Evolutionary conservation across 2,329 filamentous ascomycete species (phyloP).

Genomic region (Paecilomyces variotii): DNA sequence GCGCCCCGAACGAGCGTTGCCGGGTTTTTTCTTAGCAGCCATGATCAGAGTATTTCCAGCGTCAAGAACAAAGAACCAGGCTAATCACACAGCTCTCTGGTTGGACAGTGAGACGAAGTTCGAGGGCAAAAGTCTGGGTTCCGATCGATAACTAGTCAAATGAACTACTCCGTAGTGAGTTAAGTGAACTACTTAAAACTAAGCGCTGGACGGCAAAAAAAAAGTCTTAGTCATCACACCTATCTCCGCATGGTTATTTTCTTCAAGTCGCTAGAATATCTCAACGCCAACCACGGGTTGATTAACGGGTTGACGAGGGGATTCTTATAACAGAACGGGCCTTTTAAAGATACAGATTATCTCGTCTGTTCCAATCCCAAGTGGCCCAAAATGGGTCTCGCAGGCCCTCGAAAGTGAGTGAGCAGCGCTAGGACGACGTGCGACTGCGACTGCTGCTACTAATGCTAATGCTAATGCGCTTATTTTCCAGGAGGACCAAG

Average conservation of each 20-base stretch:
- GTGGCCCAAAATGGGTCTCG: slow-evolving; percentile 54
- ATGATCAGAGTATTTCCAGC: not conserved
- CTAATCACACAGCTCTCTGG: not conserved
- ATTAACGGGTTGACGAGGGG: not conserved
- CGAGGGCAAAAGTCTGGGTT: not conserved
- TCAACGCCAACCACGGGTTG: not conserved
- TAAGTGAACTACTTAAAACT: too few relatives aligned
- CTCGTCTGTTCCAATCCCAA: not conserved
- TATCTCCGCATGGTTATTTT: not conserved
- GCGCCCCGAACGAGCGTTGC: not conserved
- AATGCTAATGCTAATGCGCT: slow-evolving; percentile 1
- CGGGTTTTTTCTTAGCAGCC: not conserved
- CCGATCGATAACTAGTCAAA: not conserved
- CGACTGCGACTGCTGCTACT: not conserved
- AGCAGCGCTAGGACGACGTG: not conserved
- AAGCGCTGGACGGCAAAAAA: not conserved
- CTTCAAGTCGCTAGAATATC: not conserved
- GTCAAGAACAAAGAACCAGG: not conserved
- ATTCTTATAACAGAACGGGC: not conserved
- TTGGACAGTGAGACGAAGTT: too few relatives aligned
- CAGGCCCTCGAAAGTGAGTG: slow-evolving; percentile 57
- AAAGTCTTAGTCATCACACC: not conserved
- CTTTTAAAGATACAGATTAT: not conserved
- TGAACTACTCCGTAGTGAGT: too few relatives aligned
- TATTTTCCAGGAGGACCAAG: slow-evolving; percentile 51